phyloP scores from a whole-genome alignment of 345 rosid species.

The Diplotaxis tenuifolia region DNA sequence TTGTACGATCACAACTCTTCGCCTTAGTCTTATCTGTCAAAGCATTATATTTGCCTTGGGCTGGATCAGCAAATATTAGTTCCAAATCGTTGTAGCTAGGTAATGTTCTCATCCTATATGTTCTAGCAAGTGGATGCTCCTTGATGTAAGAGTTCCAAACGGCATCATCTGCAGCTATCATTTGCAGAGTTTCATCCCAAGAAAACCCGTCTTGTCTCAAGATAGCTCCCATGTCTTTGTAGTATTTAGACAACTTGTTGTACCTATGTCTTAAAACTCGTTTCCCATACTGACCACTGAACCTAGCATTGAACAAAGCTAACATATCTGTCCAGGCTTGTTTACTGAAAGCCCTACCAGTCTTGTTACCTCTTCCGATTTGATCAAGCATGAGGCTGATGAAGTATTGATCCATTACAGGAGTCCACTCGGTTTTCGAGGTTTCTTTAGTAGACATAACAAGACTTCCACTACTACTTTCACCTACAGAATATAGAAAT shows the following conservation, averaged over 20 bases:
- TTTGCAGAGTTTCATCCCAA: conserved; percentile 64
- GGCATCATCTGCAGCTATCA: conserved; percentile 56
- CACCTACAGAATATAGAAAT: conserved; percentile 42
- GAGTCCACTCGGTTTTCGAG: conserved; percentile 71
- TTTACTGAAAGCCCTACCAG: conserved; percentile 54
- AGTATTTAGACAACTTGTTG: conserved; percentile 72
- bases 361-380: conserved; percentile 67
- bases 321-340: conserved; percentile 91
- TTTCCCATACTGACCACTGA: conserved; percentile 68
- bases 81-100: conserved; percentile 68
- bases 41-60: conserved; percentile 43
- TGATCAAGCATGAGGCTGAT: conserved; percentile 79
- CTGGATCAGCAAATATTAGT: conserved; percentile 49
- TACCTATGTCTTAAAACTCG: conserved; percentile 73
- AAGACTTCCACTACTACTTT: conserved; percentile 36
- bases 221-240: conserved; percentile 49
- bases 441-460: conserved; percentile 42
- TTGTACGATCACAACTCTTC: conserved; percentile 54
- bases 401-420: conserved; percentile 70
- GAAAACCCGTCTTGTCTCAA: conserved; percentile 60
- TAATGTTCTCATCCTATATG: conserved; percentile 65
- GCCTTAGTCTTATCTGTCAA: conserved; percentile 48
- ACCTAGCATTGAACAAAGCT: conserved; percentile 60
- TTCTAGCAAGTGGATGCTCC: conserved; percentile 61
- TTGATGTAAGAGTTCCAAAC: conserved; percentile 75